These are phyloP conservation scores for Zalaria obscura DNA, from an alignment of 2,329 filamentous ascomycete species.

Conservation along the genomic window DNA sequence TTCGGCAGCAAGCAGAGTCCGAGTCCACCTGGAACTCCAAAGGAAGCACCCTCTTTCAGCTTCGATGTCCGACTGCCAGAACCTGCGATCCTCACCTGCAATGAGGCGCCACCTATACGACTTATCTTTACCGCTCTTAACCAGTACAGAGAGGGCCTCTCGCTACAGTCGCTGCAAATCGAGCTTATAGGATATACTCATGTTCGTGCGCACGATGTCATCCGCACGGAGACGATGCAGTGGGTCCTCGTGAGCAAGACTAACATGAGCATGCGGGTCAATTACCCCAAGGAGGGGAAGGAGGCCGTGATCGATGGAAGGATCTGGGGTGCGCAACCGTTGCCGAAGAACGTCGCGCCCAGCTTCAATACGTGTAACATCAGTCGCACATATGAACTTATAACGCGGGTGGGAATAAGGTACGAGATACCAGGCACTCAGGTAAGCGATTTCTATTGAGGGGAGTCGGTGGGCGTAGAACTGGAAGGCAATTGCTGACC, in stretches of 20 bases:
- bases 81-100: slow-evolving; percentile 79
- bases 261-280: slow-evolving; percentile 58
- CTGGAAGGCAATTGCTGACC: neutral
- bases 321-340: slow-evolving; percentile 55
- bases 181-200: slow-evolving; percentile 68
- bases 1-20: slow-evolving; percentile 32
- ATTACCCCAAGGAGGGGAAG: slow-evolving; percentile 40
- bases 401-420: slow-evolving; percentile 63
- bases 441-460: neutral
- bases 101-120: slow-evolving; percentile 67
- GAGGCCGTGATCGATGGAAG: slow-evolving; percentile 35
- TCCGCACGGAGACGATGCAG: slow-evolving; percentile 52
- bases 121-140: slow-evolving; percentile 66
- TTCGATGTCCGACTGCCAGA: slow-evolving; percentile 78
- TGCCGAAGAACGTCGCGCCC: slow-evolving; percentile 79
- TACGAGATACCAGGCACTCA: slow-evolving; percentile 34
- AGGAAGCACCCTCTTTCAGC: slow-evolving; percentile 44
- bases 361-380: slow-evolving; percentile 85
- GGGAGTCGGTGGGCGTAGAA: too few relatives aligned
- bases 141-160: slow-evolving; percentile 54
- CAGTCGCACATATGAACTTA: slow-evolving; percentile 65
- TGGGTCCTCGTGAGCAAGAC: slow-evolving; percentile 64
- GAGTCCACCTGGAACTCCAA: slow-evolving; percentile 13
- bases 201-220: slow-evolving; percentile 63
- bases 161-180: slow-evolving; percentile 66